Base-by-base conservation (phyloP, 108 stramenopile species). In the Cyclotella atomus region DNA sequence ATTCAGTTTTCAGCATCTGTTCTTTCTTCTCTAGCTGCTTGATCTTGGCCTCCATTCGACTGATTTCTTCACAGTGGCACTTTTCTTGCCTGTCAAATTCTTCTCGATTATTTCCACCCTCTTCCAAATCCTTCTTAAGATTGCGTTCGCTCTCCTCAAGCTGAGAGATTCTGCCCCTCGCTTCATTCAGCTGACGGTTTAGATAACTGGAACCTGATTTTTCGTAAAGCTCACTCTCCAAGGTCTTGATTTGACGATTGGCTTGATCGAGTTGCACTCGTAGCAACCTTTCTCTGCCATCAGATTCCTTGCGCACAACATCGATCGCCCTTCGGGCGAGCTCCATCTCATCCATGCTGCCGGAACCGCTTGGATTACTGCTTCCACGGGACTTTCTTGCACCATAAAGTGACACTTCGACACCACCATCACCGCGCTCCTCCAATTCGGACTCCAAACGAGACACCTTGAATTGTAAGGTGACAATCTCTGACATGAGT, bases 401-500 rank as follows among this genome's bases (percentile, higher is more conserved):
- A 38, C 46, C 36, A 17, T 70, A 64, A 3, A 77, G 24, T 1
- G n/a, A n/a, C n/a, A 70, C 63, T 38, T 75, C 73, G 14, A 75
- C 50, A 75, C 50, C 32, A 17, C 20, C 65, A 47, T 41, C 75
- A 46, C 64, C 30, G 34, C 55, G 55, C 0, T 54, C 70, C 50
- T 79, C 77, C 66, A 72, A 53, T 27, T 79, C 77, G 19, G 64
- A 53, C 38, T 79, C 71, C 65, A 79, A 68, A 10, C 27, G 52
- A 2, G 59, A 63, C n/a, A 79, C 57, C 20, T 65, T 53, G 43
- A 53, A 79, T 34, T 79, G 65, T 34, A 79, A 20, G 1, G 65
- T 49, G 34, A 79, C 77, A 41, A 79, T 61, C 28, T 79, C 12
- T 1, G 63, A 65, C 0, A 79, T 52, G 21, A 50, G 28, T 25